These are phyloP conservation scores for Terfezia claveryi DNA, from an alignment of 495 filamentous ascomycete species.

Conservation along the genomic window DNA sequence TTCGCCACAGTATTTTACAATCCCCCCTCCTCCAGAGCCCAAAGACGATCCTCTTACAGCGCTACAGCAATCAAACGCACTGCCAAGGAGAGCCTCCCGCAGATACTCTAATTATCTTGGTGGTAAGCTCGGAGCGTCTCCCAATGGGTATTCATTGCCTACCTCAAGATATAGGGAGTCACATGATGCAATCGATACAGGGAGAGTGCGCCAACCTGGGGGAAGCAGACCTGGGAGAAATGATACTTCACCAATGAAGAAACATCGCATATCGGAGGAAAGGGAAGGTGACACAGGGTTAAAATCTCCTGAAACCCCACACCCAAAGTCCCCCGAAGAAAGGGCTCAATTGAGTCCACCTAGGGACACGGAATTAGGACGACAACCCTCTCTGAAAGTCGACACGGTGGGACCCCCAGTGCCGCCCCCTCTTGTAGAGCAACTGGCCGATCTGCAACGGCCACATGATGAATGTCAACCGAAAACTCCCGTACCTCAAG, in stretches of 20 bases:
- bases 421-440: conserved; percentile 7
- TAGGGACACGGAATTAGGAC: conserved; percentile 26
- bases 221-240: conserved; percentile 35
- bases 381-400: conserved; percentile 19
- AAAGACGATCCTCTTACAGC: conserved; percentile 81
- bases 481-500: conserved; percentile 1
- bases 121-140: conserved; percentile 63
- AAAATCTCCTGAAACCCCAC: conserved; percentile 12
- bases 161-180: conserved; percentile 77
- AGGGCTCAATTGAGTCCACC: conserved; percentile 20
- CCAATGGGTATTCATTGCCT: conserved; percentile 65
- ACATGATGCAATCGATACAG: conserved; percentile 78
- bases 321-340: conserved; percentile 21
- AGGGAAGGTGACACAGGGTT: conserved; percentile 23
- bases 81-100: conserved; percentile 82
- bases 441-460: not conserved
- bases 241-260: conserved; percentile 40
- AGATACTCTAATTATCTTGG: conserved; percentile 92
- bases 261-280: conserved; percentile 45
- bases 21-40: conserved; percentile 56
- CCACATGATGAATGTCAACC: not conserved
- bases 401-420: conserved; percentile 7
- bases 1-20: conserved; percentile 10
- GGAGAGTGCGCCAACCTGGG: conserved; percentile 51
- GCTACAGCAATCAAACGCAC: conserved; percentile 68